phyloP scores from a whole-genome alignment of 2,329 filamentous ascomycete genomes.

The Paecilomyces fulvus region DNA sequence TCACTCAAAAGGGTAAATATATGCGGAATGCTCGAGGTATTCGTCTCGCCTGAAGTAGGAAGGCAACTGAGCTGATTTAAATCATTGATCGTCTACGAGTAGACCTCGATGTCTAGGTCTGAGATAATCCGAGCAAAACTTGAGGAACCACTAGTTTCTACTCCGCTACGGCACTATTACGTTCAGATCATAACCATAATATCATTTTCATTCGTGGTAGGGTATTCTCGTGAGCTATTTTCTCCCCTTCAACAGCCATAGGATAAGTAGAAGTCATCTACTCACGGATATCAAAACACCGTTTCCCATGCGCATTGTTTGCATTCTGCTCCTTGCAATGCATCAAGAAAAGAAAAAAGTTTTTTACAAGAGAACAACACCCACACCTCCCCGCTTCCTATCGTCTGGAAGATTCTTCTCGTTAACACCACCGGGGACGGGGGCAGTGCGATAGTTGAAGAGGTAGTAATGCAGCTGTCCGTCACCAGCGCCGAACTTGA shows the following conservation, averaged over 20 bases:
- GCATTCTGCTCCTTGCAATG: background rate
- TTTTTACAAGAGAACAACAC: conserved; percentile 68
- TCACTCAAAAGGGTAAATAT: background rate
- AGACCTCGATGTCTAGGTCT: too few species aligned
- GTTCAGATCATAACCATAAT: background rate
- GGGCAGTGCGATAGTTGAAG: conserved; percentile 88
- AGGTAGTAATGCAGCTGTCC: conserved; percentile 95
- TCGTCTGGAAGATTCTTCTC: conserved; percentile 68
- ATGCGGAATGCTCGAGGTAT: background rate
- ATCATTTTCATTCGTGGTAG: background rate
- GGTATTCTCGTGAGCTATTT: background rate
- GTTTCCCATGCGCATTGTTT: background rate
- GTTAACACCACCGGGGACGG: conserved; percentile 79
- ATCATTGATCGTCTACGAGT: background rate
- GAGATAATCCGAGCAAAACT: too few species aligned
- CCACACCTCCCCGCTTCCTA: conserved; percentile 73
- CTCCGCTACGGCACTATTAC: background rate
- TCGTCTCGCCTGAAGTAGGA: background rate
- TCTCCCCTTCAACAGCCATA: background rate
- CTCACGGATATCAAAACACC: background rate
- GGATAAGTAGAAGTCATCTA: background rate
- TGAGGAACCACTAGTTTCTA: background rate
- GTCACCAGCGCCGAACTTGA: conserved; percentile 91
- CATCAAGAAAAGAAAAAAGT: background rate
- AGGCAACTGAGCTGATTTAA: background rate